phyloP scores from a whole-genome alignment of 352 stramenopile genomes.

The Bremia lactucae region DNA sequence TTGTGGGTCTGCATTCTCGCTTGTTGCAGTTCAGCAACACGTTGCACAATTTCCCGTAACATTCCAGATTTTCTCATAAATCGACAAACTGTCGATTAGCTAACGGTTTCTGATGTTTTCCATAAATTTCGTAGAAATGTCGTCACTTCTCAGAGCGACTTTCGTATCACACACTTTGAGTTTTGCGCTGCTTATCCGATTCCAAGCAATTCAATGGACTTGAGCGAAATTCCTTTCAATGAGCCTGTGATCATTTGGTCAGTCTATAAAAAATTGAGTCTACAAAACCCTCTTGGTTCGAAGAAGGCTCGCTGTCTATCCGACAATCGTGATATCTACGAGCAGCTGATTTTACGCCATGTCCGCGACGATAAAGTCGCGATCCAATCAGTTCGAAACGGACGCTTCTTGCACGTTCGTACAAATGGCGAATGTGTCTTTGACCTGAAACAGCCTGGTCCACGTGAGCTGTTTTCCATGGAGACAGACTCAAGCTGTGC shows the following conservation, averaged over 20 bases:
- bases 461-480: slow-evolving; percentile 26
- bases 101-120: too few species aligned
- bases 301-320: slow-evolving; percentile 22
- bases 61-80: too few species aligned
- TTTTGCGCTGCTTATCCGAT: neutral
- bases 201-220: slow-evolving; percentile 12
- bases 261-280: slow-evolving; percentile 8
- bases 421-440: slow-evolving; percentile 20
- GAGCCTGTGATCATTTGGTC: slow-evolving; percentile 23
- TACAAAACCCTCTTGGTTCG: slow-evolving; percentile 23
- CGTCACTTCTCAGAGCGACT: too few species aligned
- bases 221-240: slow-evolving; percentile 24
- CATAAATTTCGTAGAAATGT: too few species aligned
- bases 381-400: slow-evolving; percentile 18
- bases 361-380: slow-evolving; percentile 23
- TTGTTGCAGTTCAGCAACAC: too few species aligned
- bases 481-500: slow-evolving; percentile 15
- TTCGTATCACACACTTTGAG: too few species aligned
- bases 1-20: too few species aligned
- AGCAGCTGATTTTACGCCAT: slow-evolving; percentile 21
- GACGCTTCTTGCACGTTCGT: slow-evolving; percentile 20
- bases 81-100: too few species aligned
- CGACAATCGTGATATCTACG: slow-evolving; percentile 19
- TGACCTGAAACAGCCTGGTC: slow-evolving; percentile 15
- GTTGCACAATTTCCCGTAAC: too few species aligned